phyloP scores from a whole-genome alignment of 169 alveolate species.

The Eimeria acervulina region DNA sequence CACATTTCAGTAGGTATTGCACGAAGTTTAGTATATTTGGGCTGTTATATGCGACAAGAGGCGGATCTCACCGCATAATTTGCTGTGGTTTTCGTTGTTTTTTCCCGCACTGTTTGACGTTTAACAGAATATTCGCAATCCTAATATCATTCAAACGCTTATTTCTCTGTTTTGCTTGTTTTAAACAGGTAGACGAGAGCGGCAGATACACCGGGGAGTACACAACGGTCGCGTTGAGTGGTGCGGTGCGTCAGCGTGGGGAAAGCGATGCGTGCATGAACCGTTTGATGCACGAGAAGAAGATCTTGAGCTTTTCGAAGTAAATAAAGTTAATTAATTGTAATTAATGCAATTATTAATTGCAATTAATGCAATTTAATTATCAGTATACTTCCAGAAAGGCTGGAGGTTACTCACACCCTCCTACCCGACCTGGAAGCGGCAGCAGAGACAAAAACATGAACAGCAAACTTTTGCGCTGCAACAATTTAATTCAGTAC shows the following conservation, averaged over 20 bases:
- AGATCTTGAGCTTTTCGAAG: slow-evolving; percentile 91
- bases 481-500: no score
- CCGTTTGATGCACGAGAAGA: slow-evolving; percentile 91
- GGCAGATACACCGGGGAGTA: slow-evolving; percentile 91
- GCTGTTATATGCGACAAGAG: no score
- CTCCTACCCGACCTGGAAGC: no score
- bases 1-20: no score
- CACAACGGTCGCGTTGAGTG: slow-evolving; percentile 92
- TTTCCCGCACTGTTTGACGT: no score
- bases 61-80: no score
- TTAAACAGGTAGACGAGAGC: slow-evolving; percentile 90
- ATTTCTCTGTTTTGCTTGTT: neutral
- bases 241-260: slow-evolving; percentile 94
- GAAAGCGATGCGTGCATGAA: slow-evolving; percentile 95
- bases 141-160: neutral
- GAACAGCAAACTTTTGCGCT: neutral
- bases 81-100: no score
- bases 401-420: no score
- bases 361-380: neutral
- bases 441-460: neutral
- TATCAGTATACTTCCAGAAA: neutral
- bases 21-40: no score
- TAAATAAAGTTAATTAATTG: no score
- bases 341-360: neutral
- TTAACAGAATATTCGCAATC: no score